Evolutionary conservation across 164 flowering plant genomes (phyloP).

Genomic region (Berberis vulgaris): DNA sequence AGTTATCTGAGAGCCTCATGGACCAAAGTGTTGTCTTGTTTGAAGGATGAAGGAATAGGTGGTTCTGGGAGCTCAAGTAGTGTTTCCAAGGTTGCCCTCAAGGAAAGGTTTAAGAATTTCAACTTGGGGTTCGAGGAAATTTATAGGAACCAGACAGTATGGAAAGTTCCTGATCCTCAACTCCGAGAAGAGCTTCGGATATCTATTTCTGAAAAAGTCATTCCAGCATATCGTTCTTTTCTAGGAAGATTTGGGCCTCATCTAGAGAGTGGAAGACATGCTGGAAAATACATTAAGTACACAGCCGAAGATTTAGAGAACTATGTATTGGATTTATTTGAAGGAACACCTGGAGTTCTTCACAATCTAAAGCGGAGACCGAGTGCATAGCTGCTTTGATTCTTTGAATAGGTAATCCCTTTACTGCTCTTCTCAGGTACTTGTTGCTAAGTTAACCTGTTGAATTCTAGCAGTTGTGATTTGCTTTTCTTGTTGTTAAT

Average conservation of each 20-base stretch:
- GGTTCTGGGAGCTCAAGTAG: slow-evolving; percentile 20
- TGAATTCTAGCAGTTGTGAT: slow-evolving; percentile 18
- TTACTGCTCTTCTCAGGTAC: slow-evolving; percentile 12
- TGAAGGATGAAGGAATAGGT: neutral
- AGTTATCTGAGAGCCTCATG: neutral
- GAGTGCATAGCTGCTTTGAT: slow-evolving; percentile 23
- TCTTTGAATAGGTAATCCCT: slow-evolving; percentile 23
- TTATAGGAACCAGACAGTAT: slow-evolving; percentile 66
- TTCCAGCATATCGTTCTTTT: slow-evolving; percentile 78
- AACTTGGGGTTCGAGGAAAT: slow-evolving; percentile 73
- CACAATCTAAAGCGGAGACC: slow-evolving; percentile 42
- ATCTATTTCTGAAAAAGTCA: slow-evolving; percentile 64
- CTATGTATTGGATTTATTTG: slow-evolving; percentile 64
- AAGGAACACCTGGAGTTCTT: slow-evolving; percentile 53
- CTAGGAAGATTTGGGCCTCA: slow-evolving; percentile 64
- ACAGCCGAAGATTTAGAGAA: slow-evolving; percentile 70
- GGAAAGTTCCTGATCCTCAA: slow-evolving; percentile 79
- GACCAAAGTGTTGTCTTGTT: neutral
- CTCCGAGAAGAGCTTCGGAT: slow-evolving; percentile 72
- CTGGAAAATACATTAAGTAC: slow-evolving; percentile 78
- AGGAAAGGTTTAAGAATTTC: slow-evolving; percentile 78
- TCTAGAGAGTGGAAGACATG: slow-evolving; percentile 65
- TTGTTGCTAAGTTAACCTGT: slow-evolving; percentile 11
- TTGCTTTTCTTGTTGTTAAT: slow-evolving; percentile 9
- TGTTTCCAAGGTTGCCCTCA: slow-evolving; percentile 56